Base-by-base conservation (phyloP, 192 early-diverging fungal species). In the Pilobolus umbonatus region DNA sequence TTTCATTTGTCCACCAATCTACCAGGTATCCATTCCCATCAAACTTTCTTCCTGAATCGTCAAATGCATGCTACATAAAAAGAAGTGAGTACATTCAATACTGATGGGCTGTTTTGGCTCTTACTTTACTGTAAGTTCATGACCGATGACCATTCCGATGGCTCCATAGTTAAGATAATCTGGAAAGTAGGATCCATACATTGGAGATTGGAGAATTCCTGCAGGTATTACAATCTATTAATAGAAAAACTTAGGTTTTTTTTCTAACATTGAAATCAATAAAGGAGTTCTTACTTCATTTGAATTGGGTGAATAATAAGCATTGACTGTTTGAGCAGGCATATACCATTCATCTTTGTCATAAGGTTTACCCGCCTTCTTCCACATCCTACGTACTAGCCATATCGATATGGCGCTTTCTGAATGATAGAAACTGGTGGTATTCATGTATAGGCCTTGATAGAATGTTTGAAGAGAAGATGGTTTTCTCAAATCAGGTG, bases 81-180 rank as follows among this genome's bases (percentile, higher is more conserved):
- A 34, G 22, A 28, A 7, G 11, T 22, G 17, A 24, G 21, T 40
- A 6, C 26, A 34, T 36, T 44, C 36, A 22, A 46, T 32, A n/a
- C 26, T 17, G 14, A 17, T 38, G 36, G 39, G 14, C 3, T 10
- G n/a, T 39, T 2, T 40, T 15, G 12, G 11, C 6, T 11, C 28
- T 5, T 15, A 3, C 35, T 57, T 44, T 70, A 79, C 77, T 25
- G 76, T 82, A n/a, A 89, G 66, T 60, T 91, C 88, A 62, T 91
- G 88, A 2, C 88, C 87, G 35, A 88, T 79, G 22, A 91, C 75
- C 39, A 79, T 69, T 15, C 88, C 88, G 26, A 86, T 75, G 5
- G 72, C 72, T 15, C 86, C 88, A 69, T 81, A 90, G 54, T 88
- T 88, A 51, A 90, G 29, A 38, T 76, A 75, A 48, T 68, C 69